Evolutionary conservation across 2,329 filamentous ascomycete species (phyloP).

Genomic region (Xylaria hypoxylon): DNA sequence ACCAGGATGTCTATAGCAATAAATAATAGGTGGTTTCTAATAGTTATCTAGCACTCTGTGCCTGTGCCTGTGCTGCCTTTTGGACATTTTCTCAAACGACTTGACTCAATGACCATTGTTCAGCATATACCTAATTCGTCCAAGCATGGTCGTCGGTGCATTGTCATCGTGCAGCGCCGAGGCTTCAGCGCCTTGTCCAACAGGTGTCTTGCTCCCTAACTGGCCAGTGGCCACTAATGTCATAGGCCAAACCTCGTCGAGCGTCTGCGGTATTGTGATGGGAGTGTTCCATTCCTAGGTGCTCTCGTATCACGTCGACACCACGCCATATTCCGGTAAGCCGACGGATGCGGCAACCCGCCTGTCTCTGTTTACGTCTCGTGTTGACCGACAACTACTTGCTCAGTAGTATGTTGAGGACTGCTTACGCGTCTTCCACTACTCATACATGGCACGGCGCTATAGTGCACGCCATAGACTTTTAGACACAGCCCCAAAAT

Average conservation of each 20-base stretch:
- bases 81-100: not conserved
- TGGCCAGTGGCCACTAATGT: not conserved
- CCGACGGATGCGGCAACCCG: slow-evolving; percentile 19
- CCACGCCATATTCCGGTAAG: slow-evolving; percentile 25
- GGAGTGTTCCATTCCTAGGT: slow-evolving; percentile 4
- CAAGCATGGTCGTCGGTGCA: not conserved
- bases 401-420: too few relatives aligned
- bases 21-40: too few relatives aligned
- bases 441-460: not conserved
- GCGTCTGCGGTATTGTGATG: slow-evolving; percentile 25
- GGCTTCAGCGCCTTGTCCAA: not conserved
- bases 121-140: slow-evolving; percentile 5
- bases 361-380: slow-evolving; percentile 15
- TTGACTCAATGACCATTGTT: slow-evolving; percentile 1
- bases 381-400: not conserved
- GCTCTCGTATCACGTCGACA: slow-evolving; percentile 32
- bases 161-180: slow-evolving; percentile 22
- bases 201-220: slow-evolving; percentile 5
- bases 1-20: too few relatives aligned
- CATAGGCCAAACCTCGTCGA: slow-evolving; percentile 11
- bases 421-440: slow-evolving; percentile 8
- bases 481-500: not conserved
- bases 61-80: not conserved
- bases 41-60: not conserved
- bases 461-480: not conserved